Evolutionary conservation across 2,329 filamentous ascomycete genomes (phyloP), one percentile per base, ranked within the genome.

Genomic region (Cladosporium sp.): DNA sequence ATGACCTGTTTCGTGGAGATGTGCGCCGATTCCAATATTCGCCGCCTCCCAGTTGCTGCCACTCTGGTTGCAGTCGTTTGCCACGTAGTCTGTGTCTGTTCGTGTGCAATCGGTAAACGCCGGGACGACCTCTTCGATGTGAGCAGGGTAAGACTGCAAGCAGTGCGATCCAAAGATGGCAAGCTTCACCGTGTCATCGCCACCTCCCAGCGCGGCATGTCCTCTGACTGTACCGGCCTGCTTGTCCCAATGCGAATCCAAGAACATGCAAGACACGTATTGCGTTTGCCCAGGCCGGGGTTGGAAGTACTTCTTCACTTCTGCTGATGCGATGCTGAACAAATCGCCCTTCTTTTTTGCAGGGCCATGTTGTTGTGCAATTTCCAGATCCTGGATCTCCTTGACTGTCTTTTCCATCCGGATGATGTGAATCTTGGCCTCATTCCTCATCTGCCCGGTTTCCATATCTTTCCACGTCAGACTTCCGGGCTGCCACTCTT

Each of bases 1-100:
- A 70, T 95, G 92, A 3, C 92, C 92, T 1, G 86, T 86, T 69
- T 96, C 90, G 68, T 95, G 92, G 42, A 97, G 70, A 68, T 97
- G 92, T 8, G 89, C 91, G 7, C 92, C 92, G 57, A 97, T 95
- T 24, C 91, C 91, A 54, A 96, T 86, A 60, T 92, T 95, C 20
- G 89, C 90, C n/a, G 90, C 84, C 67, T 97, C 92, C 92, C 92
- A 97, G 41, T 84, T 93, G 64, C 88, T 95, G 19, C 91, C 91
- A 6, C 85, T 85, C 58, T 96, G 88, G 59, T 87, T 86, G 67
- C 84, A 89, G 65, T 95, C 89, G 61, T 96, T 96, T 13, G 87
- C 86, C 32, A 96, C 83, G 60, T 80, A 80, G 34, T 82, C 80
- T 8, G 84, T 88, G 64, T 97, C 89, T 0, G 90, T 96, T 27